Evolutionary conservation across 257 asterid genomes (phyloP), one percentile per base, ranked within the genome.

Genomic region (Plantago ovata): DNA sequence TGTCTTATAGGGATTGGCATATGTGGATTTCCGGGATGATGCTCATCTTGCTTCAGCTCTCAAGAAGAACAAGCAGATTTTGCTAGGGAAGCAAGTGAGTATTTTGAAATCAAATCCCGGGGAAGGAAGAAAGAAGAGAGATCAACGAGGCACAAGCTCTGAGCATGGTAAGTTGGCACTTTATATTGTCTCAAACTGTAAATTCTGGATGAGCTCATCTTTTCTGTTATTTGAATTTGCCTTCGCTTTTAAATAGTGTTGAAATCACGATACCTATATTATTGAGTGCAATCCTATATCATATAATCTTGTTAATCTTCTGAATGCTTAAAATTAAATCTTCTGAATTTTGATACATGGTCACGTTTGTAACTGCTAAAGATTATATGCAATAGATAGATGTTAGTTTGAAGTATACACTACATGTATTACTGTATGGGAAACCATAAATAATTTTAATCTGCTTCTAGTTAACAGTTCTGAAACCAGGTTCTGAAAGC

Each of bases 21-120:
- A 93, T 71, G 95, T 89, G 79, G 96, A 89, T 71, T 93, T 93
- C 80, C 70, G 76, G 4, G 92, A 93, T 46, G 89, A 89, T 59
- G 74, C 77, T 56, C 97, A 86, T 81, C 96, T 93, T 63, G 71
- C 77, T 39, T 82, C 84, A 11, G 97, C 96, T 11, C 13, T 86
- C 71, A 77, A 77, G 67, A 93, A 84, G 85, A 89, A 82, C 76
- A 89, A 63, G 67, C 79, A 81, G 46, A 74, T 23, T 22, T 64
- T 86, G 54, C 67, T 77, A 21, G 96, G 95, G 62, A 93, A 81
- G 74, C 86, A 66, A 60, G 16, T 93, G 38, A 89, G 94, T 69
- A 57, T 93, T 69, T 69, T 80, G 49, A 86, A 72, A 72, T 86
- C 99, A 13, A 85, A 86, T 65, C 99, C 97, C 14, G 68, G 67